These are phyloP conservation scores for Alternaria brassicicola DNA, from an alignment of 2,329 filamentous ascomycete species.

Conservation along the genomic window DNA sequence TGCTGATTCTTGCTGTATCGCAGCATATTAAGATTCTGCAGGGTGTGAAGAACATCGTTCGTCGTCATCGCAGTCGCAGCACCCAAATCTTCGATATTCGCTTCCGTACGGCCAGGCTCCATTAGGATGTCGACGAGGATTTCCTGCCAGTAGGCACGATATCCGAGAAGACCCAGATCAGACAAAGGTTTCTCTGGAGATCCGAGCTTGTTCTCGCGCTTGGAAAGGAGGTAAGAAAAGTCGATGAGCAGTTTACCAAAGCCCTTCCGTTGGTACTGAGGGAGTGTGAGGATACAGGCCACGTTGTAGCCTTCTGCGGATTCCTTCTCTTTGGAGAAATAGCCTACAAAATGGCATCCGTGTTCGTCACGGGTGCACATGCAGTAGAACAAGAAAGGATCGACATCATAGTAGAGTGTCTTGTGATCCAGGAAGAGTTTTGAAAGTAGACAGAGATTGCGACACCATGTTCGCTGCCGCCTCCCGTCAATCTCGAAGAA, in stretches of 20 bases:
- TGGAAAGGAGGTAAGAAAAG: slow-evolving; percentile 96
- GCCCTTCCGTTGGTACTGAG: slow-evolving; percentile 94
- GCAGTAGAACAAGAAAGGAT: slow-evolving; percentile 97
- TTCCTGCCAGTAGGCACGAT: slow-evolving; percentile 97
- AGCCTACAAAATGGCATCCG: slow-evolving; percentile 96
- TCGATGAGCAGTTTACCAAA: slow-evolving; percentile 93
- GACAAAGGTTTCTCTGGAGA: slow-evolving; percentile 96
- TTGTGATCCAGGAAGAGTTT: slow-evolving; percentile 99
- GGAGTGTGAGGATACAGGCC: slow-evolving; percentile 94
- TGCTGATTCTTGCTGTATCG: slow-evolving; percentile 96
- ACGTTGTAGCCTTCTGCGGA: slow-evolving; percentile 97
- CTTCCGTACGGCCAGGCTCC: slow-evolving; percentile 65
- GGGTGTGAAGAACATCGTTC: slow-evolving; percentile 91
- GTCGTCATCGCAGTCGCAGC: slow-evolving; percentile 89
- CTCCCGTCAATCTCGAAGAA: slow-evolving; percentile 98
- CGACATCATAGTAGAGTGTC: slow-evolving; percentile 99
- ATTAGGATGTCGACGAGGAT: slow-evolving; percentile 88
- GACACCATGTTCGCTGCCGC: slow-evolving; percentile 92
- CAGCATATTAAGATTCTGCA: slow-evolving; percentile 94
- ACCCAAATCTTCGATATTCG: slow-evolving; percentile 86
- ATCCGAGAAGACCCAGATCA: slow-evolving; percentile 89
- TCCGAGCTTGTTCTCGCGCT: slow-evolving; percentile 91
- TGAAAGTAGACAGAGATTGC: slow-evolving; percentile 90
- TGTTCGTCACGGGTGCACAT: slow-evolving; percentile 90
- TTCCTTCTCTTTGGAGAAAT: slow-evolving; percentile 99